Evolutionary conservation across 257 asterid genomes (phyloP), one percentile per base, ranked within the genome.

Genomic region (Cinchona pubescens): DNA sequence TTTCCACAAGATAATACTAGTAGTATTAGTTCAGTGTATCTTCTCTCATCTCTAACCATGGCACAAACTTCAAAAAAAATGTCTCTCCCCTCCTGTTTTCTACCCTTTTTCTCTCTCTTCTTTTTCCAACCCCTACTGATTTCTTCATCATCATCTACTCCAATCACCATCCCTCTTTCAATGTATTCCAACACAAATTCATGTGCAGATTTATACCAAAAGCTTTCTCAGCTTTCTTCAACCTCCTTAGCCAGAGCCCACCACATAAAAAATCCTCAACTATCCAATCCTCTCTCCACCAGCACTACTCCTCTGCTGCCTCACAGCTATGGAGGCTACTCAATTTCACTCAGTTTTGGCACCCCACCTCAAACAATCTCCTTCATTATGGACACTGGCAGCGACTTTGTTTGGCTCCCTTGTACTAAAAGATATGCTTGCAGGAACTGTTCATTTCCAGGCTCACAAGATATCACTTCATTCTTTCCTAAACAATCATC

Each of bases 361-460:
- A 92, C 94, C 32, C 97, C 98, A 2, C 97, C 97, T 8, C 97
- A 94, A 69, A 55, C 85, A 27, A 69, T 87, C 0, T 92, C 93
- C 0, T 73, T 94, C 71, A 27, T 94, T 63, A 72, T 94, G 87
- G 99, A 92, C 81, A 94, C 99, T 1, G 99, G 97, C 0, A 94
- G 97, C 78, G 87, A 86, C 79, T 88, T 90, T 51, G 90, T 92
- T 30, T 94, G 97, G 99, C 83, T 94, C 59, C 99, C 99, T 7
- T 94, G 99, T 62, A 92, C 97, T 14, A 81, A 77, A 64, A 79
- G 84, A 40, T 94, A 94, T 55, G 49, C 70, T 29, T 94, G 99
- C 77, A 87, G 69, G 46, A 79, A 85, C 81, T 93, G 97, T 62
- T 79, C 91, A 12, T 38, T 40, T 80, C 71, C 83, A 0, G 37